phyloP scores from a whole-genome alignment of 83 land plant genomes.

The Picea engelmannii region DNA sequence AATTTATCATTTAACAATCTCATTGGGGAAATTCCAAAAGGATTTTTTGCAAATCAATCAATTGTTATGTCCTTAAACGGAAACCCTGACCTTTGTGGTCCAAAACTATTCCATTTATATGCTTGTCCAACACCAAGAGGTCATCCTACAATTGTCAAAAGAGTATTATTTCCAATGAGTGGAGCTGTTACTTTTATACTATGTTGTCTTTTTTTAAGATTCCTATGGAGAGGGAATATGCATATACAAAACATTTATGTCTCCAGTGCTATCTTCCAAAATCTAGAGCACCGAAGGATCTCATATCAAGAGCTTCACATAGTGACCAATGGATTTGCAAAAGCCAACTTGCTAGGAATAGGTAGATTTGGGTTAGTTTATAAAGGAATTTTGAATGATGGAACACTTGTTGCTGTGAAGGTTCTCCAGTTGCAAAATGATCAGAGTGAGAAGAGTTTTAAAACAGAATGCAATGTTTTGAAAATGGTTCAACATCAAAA shows the following conservation, averaged over 20 bases:
- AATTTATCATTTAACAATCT: too few species aligned
- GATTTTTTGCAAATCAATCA: too few species aligned
- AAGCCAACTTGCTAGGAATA: constrained; percentile 1
- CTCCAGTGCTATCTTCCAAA: too few species aligned
- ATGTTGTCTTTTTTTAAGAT: too few species aligned
- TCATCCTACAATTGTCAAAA: neutral
- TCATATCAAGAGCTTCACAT: constrained; percentile 16
- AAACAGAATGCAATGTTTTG: constrained; percentile 26
- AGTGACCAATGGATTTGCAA: constrained; percentile 14
- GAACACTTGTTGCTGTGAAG: constrained; percentile 17
- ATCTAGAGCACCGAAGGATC: neutral
- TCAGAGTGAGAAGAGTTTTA: constrained; percentile 14
- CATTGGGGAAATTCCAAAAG: too few species aligned
- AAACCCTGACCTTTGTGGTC: too few species aligned
- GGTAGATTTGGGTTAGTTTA: constrained; percentile 23
- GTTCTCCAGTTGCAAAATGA: constrained; percentile 10
- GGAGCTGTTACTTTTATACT: too few species aligned
- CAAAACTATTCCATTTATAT: too few species aligned
- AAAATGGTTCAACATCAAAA: constrained; percentile 31
- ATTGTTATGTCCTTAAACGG: too few species aligned
- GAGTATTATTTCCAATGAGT: neutral
- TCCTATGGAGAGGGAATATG: too few species aligned
- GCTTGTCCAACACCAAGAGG: too few species aligned
- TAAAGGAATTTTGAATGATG: constrained; percentile 17
- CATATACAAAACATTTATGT: too few species aligned